Conservation (phyloP, 2,329 filamentous ascomycete genomes). For the Ceratocystis variospora region DNA sequence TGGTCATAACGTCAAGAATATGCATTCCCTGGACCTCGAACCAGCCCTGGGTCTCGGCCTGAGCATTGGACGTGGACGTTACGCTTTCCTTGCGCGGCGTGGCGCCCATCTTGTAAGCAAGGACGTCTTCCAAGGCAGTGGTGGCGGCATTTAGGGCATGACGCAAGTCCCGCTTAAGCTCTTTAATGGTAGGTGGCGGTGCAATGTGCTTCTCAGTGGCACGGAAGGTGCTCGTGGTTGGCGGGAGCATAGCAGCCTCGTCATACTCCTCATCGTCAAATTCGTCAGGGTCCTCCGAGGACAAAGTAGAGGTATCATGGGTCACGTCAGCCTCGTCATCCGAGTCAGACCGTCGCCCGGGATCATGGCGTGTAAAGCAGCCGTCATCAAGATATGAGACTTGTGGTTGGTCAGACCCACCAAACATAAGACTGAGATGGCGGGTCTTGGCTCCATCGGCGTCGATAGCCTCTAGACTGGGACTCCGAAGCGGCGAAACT, state of each 20-base stretch:
- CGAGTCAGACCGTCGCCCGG: conserved; percentile 14
- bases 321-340: conserved; percentile 21
- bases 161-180: conserved; percentile 56
- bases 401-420: conserved; percentile 31
- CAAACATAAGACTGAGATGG: conserved; percentile 18
- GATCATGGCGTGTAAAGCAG: background rate
- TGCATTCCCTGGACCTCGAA: conserved; percentile 84
- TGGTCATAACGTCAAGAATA: conserved; percentile 78
- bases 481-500: conserved; percentile 24
- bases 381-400: conserved; percentile 20
- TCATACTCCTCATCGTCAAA: conserved; percentile 42
- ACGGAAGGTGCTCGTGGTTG: conserved; percentile 91
- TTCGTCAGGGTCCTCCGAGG: conserved; percentile 24
- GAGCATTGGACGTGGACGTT: conserved; percentile 27
- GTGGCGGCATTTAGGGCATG: conserved; percentile 55
- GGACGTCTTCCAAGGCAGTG: conserved; percentile 49
- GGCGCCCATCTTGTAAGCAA: conserved; percentile 23
- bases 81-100: conserved; percentile 22
- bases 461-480: conserved; percentile 28
- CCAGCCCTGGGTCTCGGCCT: conserved; percentile 44
- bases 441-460: conserved; percentile 36
- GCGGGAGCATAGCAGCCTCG: conserved; percentile 76
- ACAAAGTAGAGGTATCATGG: conserved; percentile 13
- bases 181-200: conserved; percentile 67
- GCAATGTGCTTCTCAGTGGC: conserved; percentile 68